Evolutionary conservation across 2,329 filamentous ascomycete genomes (phyloP), one percentile per base, ranked within the genome.

Genomic region (Epichloe typhina): DNA sequence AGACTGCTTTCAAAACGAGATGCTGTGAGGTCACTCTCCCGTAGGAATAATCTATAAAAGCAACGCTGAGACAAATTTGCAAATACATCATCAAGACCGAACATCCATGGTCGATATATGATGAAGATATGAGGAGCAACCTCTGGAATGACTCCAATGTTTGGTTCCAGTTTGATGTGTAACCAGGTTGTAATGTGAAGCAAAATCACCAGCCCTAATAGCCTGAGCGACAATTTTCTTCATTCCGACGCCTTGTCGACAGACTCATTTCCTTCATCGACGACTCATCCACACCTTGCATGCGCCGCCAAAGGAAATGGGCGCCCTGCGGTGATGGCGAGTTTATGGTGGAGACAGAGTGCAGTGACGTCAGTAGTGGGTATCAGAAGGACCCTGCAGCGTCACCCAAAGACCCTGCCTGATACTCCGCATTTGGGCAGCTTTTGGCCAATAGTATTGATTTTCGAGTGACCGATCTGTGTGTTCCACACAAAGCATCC

Each of bases 341-440:
- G 19, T 50, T 37, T 51, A 51, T 46, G 49, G 49, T 50, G 50
- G 41, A 38, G 48, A 47, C 51, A 49, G 31, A 49, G 49, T 35
- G 31, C 40, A 39, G 50, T 64, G 62, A 65, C 60, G 61, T 65
- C 61, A 64, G 48, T 49, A 50, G 50, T 56, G 50, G 64, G 21
- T 43, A 43, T 21, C 26, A 38, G 6, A 38, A 49, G 50, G 50
- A 52, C 52, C 47, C 50, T 49, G 50, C 50, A 52, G 40, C 33
- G 45, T 31, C n/a, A 40, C 8, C 36, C n/a, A 7, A 46, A 11
- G 36, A 46, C 40, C 50, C 46, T 49, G 46, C 46, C 41, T 49
- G 40, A 44, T 46, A 46, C 49, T 33, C 38, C 48, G 38, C 45
- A 47, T 17, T 8, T 7, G 31, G 33, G 39, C n/a, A 11, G 7